These are phyloP conservation scores for Leishmania braziliensis DNA, from an alignment of 208 protist species.

Conservation along the genomic window DNA sequence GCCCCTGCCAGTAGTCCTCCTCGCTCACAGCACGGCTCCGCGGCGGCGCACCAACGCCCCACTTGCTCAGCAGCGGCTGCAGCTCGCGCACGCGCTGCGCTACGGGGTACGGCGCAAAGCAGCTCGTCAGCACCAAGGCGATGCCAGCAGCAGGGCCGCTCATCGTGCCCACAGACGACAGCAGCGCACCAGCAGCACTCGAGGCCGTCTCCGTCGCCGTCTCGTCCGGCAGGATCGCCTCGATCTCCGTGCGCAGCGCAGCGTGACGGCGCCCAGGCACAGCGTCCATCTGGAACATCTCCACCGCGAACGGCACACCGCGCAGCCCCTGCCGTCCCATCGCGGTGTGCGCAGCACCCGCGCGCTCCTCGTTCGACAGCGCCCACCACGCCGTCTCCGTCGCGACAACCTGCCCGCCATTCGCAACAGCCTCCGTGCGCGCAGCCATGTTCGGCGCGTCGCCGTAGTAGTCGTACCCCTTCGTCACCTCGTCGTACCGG, in stretches of 20 bases:
- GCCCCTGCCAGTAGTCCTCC: slow-evolving; percentile 8
- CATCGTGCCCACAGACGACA: slow-evolving; percentile 28
- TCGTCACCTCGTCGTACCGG: slow-evolving; percentile 56
- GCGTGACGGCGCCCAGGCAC: slow-evolving; percentile 48
- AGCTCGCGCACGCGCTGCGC: slow-evolving; percentile 4
- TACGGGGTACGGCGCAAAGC: slow-evolving; percentile 48
- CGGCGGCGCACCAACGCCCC: slow-evolving; percentile 4
- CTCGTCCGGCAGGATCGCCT: slow-evolving; percentile 33
- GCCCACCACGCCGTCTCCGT: slow-evolving; percentile 48
- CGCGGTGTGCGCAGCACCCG: slow-evolving; percentile 13
- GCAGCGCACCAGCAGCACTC: slow-evolving; percentile 23
- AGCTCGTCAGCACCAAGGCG: slow-evolving; percentile 33
- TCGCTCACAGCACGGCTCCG: slow-evolving; percentile 2
- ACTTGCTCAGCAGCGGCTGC: slow-evolving; percentile 8
- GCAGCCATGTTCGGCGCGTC: slow-evolving; percentile 29
- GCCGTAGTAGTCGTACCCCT: slow-evolving; percentile 47
- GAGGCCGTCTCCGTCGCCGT: slow-evolving; percentile 12
- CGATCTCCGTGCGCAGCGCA: slow-evolving; percentile 53
- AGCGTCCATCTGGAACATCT: slow-evolving; percentile 66
- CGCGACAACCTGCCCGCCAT: slow-evolving; percentile 77
- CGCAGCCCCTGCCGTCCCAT: slow-evolving; percentile 51
- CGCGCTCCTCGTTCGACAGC: slow-evolving; percentile 38
- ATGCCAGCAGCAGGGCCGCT: slow-evolving; percentile 23
- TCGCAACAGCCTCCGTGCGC: slow-evolving; percentile 71
- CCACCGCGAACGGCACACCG: slow-evolving; percentile 55